Conservation (phyloP, 768 basidiomycete species). For the Boletellus ananiceps region DNA sequence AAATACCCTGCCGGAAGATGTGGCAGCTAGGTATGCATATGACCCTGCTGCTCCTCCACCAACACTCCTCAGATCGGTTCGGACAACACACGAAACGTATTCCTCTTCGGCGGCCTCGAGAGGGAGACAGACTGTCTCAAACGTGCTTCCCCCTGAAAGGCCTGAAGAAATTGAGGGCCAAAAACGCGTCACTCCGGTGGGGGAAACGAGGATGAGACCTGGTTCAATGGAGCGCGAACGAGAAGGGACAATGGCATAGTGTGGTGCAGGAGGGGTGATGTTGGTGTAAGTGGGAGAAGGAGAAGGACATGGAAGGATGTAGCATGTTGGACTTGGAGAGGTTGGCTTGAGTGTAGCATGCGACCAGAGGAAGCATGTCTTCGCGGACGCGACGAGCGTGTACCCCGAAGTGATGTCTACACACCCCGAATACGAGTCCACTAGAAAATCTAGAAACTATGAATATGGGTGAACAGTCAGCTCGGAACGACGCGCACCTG, state of each 20-base stretch:
- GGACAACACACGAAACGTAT: conserved; percentile 59
- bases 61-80: conserved; percentile 51
- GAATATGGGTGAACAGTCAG: not conserved
- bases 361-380: conserved; percentile 82
- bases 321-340: conserved; percentile 59
- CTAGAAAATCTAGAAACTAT: conserved; percentile 57
- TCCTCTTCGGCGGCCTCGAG: conserved; percentile 49
- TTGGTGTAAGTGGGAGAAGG: conserved; percentile 38
- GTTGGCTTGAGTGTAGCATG: conserved; percentile 69
- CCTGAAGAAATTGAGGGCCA: conserved; percentile 89
- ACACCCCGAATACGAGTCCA: conserved; percentile 62
- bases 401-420: conserved; percentile 72
- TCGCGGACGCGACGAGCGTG: conserved; percentile 63
- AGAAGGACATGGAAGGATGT: conserved; percentile 72
- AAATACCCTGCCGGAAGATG: conserved; percentile 62
- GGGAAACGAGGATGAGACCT: conserved; percentile 75
- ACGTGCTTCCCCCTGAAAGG: conserved; percentile 71
- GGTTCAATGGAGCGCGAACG: conserved; percentile 59
- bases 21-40: conserved; percentile 53
- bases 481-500: conserved; percentile 40
- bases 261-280: conserved; percentile 48
- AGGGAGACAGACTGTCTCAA: conserved; percentile 42
- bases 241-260: conserved; percentile 57
- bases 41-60: conserved; percentile 7
- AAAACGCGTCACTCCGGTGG: conserved; percentile 68